phyloP scores from a whole-genome alignment of 345 rosid species.

The Aquilaria malaccensis region DNA sequence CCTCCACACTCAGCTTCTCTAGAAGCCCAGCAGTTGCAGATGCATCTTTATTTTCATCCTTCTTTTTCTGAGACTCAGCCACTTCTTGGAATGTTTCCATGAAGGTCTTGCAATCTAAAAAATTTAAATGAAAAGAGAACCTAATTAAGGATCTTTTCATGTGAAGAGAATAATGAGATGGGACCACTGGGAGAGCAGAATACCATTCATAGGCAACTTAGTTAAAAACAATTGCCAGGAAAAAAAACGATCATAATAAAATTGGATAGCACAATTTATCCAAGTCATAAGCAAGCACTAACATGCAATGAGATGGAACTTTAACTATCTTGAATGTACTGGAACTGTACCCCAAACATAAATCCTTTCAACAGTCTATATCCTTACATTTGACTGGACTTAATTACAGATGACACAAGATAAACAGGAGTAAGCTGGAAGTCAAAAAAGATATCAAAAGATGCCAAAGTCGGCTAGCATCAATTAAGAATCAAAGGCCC shows the following conservation, averaged over 20 bases:
- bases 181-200: neutral
- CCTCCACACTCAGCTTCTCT: slow-evolving; percentile 61
- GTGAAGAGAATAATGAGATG: neutral
- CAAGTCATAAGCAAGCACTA: too few relatives aligned
- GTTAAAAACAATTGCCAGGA: neutral
- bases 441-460: too few relatives aligned
- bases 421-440: too few relatives aligned
- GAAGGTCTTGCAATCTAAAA: slow-evolving; percentile 74
- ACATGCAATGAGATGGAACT: too few relatives aligned
- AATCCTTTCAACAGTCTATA: too few relatives aligned
- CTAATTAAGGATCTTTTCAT: neutral
- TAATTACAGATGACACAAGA: too few relatives aligned
- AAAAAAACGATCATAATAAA: neutral
- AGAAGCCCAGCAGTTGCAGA: slow-evolving; percentile 64
- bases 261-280: neutral
- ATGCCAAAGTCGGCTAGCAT: too few relatives aligned
- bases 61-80: slow-evolving; percentile 48
- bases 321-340: too few relatives aligned
- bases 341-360: too few relatives aligned
- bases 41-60: slow-evolving; percentile 65
- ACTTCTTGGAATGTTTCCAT: slow-evolving; percentile 76
- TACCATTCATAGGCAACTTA: too few relatives aligned
- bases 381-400: too few relatives aligned
- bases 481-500: too few relatives aligned
- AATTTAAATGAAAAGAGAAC: neutral